These are phyloP conservation scores for Trametes meyenii DNA, from an alignment of 768 basidiomycete genomes.

Conservation along the genomic window DNA sequence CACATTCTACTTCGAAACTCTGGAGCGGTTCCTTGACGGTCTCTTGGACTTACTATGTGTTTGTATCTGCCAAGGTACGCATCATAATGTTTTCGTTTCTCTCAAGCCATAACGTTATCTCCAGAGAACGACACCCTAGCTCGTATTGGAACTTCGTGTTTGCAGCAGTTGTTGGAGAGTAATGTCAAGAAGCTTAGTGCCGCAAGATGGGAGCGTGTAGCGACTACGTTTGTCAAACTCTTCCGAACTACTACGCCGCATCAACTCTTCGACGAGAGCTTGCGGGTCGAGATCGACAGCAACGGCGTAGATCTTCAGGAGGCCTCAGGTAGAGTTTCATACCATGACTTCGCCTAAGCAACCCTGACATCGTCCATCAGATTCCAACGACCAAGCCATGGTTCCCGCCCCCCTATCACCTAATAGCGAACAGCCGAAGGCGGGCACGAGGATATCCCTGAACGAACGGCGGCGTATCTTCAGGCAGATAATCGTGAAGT, in stretches of 20 bases:
- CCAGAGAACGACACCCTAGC: conserved; percentile 97
- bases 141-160: conserved; percentile 94
- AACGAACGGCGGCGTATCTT: conserved; percentile 83
- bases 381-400: conserved; percentile 66
- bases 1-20: conserved; percentile 89
- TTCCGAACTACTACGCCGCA: conserved; percentile 98
- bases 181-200: conserved; percentile 88
- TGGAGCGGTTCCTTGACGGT: conserved; percentile 92
- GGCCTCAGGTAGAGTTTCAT: conserved; percentile 28
- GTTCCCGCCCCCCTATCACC: conserved; percentile 90
- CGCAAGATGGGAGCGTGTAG: conserved; percentile 87
- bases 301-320: conserved; percentile 58
- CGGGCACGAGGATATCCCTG: conserved; percentile 55
- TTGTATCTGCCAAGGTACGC: conserved; percentile 96
- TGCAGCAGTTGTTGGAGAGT: conserved; percentile 93
- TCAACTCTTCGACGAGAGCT: conserved; percentile 90
- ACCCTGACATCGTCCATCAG: conserved; percentile 39
- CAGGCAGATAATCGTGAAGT: conserved; percentile 99
- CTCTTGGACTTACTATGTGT: conserved; percentile 90
- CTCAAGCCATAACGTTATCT: background rate
- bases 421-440: conserved; percentile 54
- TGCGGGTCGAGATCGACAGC: conserved; percentile 83
- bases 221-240: conserved; percentile 91
- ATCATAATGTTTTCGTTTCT: background rate
- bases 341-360: background rate